Percentiles rank a stretch among this genome's conserved stretches.
phyloP scores from a whole-genome alignment of 768 basidiomycete genomes.

The Cyathus striatus region DNA sequence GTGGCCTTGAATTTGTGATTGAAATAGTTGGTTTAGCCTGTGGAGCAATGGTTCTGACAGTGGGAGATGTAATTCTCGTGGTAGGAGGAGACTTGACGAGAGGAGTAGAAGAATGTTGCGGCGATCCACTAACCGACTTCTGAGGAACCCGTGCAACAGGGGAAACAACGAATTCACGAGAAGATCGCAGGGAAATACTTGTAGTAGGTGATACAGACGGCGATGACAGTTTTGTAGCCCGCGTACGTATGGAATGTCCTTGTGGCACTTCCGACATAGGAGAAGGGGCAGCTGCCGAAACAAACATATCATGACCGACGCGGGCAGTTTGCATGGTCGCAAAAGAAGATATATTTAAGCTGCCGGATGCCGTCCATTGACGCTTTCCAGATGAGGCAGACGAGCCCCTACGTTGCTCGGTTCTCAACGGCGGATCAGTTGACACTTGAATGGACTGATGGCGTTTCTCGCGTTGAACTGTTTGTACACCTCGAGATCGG shows the following conservation, averaged over 20 bases:
- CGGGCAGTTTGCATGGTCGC: constrained; percentile 18
- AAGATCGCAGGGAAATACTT: constrained; percentile 17
- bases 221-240: constrained; percentile 1
- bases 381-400: constrained; percentile 13
- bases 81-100: constrained; percentile 6
- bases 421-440: constrained; percentile 13
- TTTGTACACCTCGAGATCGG: constrained; percentile 68
- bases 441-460: constrained; percentile 57
- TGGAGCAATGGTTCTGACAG: not conserved
- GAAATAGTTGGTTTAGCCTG: constrained; percentile 2
- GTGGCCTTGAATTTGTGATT: constrained; percentile 4
- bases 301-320: constrained; percentile 12
- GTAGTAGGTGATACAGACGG: constrained; percentile 12
- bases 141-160: constrained; percentile 3
- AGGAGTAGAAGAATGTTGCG: constrained; percentile 9
- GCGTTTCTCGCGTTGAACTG: constrained; percentile 46
- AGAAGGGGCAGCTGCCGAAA: constrained; percentile 12
- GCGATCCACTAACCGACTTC: constrained; percentile 4
- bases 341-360: constrained; percentile 14
- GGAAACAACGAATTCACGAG: constrained; percentile 18
- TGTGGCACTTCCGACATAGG: constrained; percentile 10
- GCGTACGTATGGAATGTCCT: constrained; percentile 2
- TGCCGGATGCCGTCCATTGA: constrained; percentile 23
- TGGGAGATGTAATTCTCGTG: not conserved
- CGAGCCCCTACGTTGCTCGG: constrained; percentile 6